Percentiles rank a stretch among this genome's conserved stretches.
Evolutionary conservation across 345 rosid genomes (phyloP).

Genomic region (Erysimum cheiranthoides): DNA sequence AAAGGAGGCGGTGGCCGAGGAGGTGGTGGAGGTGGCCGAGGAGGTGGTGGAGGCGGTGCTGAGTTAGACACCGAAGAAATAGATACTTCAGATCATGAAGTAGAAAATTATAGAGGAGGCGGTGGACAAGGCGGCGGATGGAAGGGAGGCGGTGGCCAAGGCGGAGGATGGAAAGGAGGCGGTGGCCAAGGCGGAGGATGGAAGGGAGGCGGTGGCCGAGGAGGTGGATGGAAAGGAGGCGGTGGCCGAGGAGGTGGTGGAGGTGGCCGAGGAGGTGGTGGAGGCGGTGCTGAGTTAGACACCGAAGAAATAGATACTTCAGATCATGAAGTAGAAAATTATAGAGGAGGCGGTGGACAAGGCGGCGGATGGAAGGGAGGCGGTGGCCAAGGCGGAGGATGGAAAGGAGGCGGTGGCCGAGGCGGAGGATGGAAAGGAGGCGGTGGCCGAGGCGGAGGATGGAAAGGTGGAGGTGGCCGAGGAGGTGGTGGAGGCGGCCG

Average conservation of each 20-base stretch:
- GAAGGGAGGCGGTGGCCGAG: neutral
- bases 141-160: neutral
- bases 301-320: neutral
- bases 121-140: slow-evolving; percentile 14
- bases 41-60: slow-evolving; percentile 10
- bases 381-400: slow-evolving; percentile 3
- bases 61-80: neutral
- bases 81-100: neutral
- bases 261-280: slow-evolving; percentile 15
- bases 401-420: neutral
- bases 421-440: slow-evolving; percentile 2
- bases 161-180: slow-evolving; percentile 14
- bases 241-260: slow-evolving; percentile 21
- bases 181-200: slow-evolving; percentile 1
- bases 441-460: neutral
- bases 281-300: neutral
- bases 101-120: neutral
- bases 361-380: slow-evolving; percentile 18
- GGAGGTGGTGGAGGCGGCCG: slow-evolving; percentile 15
- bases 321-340: neutral
- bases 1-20: no score
- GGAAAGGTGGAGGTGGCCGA: neutral
- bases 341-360: slow-evolving; percentile 1
- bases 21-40: no score
- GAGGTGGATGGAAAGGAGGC: neutral